A percentile compares a stretch with the other conserved stretches of the same genome.
Conservation (phyloP, 192 early-diverging fungal species). For the Allomyces macrogynus region DNA sequence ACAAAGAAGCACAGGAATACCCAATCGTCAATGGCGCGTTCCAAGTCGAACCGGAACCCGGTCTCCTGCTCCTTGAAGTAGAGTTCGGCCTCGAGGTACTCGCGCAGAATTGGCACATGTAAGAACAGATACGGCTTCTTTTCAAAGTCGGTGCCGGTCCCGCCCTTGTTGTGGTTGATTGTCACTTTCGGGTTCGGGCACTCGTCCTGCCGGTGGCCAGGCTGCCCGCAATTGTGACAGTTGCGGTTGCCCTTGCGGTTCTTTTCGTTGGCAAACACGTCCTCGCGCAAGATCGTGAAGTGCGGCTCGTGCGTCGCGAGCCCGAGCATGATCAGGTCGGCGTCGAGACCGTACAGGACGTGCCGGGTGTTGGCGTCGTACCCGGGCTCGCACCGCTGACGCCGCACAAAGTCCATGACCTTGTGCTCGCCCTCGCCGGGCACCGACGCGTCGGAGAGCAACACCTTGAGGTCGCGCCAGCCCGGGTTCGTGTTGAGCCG, state of each 20-base stretch:
- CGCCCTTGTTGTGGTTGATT: slow-evolving; percentile 4
- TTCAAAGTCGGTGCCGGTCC: slow-evolving; percentile 2
- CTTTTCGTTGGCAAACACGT: slow-evolving; percentile 62
- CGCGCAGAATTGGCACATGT: slow-evolving; percentile 68
- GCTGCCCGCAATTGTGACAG: slow-evolving; percentile 32
- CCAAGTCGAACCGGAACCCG: slow-evolving; percentile 46
- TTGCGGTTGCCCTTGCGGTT: slow-evolving; percentile 10
- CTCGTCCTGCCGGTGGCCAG: slow-evolving; percentile 16
- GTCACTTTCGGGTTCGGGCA: slow-evolving; percentile 14
- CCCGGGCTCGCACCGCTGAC: slow-evolving; percentile 52
- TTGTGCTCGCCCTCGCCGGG: slow-evolving; percentile 99
- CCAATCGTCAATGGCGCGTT: slow-evolving; percentile 92
- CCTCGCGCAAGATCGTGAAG: slow-evolving; percentile 87
- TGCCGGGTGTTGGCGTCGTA: slow-evolving; percentile 80
- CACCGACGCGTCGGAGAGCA: slow-evolving; percentile 82
- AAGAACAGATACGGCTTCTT: slow-evolving; percentile 38
- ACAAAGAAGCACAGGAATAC: slow-evolving; percentile 83
- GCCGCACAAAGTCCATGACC: slow-evolving; percentile 97
- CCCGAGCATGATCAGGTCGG: slow-evolving; percentile 94
- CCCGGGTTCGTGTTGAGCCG: slow-evolving; percentile 70
- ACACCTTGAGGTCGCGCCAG: slow-evolving; percentile 77
- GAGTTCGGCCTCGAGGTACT: slow-evolving; percentile 85
- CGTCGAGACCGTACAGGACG: slow-evolving; percentile 93
- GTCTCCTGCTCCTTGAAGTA: not conserved
- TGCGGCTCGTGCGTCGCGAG: slow-evolving; percentile 91